Conservation (phyloP, 768 basidiomycete genomes). For the Harrya chromipes region DNA sequence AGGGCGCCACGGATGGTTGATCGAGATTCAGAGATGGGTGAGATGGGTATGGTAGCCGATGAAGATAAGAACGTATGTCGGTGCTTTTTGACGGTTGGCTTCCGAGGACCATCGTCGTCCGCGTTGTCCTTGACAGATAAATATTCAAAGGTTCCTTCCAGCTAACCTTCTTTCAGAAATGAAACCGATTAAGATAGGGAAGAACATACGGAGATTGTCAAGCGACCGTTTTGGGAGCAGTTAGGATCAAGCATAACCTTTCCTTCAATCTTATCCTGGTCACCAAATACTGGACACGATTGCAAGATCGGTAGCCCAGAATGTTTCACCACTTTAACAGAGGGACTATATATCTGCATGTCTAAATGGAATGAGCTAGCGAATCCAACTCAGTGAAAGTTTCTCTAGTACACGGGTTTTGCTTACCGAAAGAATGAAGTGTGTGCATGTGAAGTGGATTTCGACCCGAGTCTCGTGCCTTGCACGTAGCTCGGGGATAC, state of each 20-base stretch:
- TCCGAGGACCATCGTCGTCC: constrained; percentile 18
- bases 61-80: constrained; percentile 52
- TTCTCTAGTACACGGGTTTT: neutral
- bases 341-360: constrained; percentile 60
- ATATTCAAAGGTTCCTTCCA: constrained; percentile 62
- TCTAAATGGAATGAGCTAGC: constrained; percentile 54
- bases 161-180: constrained; percentile 34
- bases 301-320: constrained; percentile 23
- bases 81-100: constrained; percentile 21
- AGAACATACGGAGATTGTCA: constrained; percentile 51
- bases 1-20: constrained; percentile 31
- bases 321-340: constrained; percentile 45
- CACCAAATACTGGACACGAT: constrained; percentile 52
- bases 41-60: constrained; percentile 42
- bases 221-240: constrained; percentile 50
- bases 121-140: constrained; percentile 23
- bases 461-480: constrained; percentile 18
- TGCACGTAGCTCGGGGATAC: constrained; percentile 36
- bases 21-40: constrained; percentile 23
- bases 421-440: constrained; percentile 51
- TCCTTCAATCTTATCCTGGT: constrained; percentile 58
- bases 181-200: neutral
- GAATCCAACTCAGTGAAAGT: constrained; percentile 2
- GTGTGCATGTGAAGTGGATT: constrained; percentile 36
- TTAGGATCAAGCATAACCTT: constrained; percentile 54